Evolutionary conservation across 73 alveolate species (phyloP).

Genomic region (Tetrahymena borealis): DNA sequence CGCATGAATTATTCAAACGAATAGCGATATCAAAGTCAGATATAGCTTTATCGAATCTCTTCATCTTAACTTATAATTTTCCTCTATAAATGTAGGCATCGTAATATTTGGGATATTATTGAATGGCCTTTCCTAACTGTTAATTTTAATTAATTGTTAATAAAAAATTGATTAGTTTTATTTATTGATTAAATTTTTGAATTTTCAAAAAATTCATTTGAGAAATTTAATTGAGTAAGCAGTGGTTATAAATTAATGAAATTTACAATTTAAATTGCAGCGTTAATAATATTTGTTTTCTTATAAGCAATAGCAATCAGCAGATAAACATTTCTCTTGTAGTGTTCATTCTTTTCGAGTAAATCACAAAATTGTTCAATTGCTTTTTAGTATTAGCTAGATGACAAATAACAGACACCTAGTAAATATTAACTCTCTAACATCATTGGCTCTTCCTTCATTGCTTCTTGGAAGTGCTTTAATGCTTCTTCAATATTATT

Average conservation of each 20-base stretch:
- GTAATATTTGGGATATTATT: conserved; percentile 47
- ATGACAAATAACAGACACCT: not conserved
- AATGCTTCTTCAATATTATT: not conserved
- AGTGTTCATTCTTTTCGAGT: not conserved
- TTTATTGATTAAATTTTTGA: conserved; percentile 17
- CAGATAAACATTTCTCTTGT: conserved; percentile 32
- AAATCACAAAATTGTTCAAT: not conserved
- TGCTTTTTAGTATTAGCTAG: not conserved
- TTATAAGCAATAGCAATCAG: conserved; percentile 39
- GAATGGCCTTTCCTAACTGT: conserved; percentile 40
- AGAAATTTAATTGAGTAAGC: not conserved
- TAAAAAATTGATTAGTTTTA: not conserved
- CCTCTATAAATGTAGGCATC: conserved; percentile 74
- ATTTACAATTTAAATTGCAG: conserved; percentile 19
- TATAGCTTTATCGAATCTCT: conserved; percentile 42
- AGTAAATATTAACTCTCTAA: not conserved
- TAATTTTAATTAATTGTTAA: not conserved
- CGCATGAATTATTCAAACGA: not conserved
- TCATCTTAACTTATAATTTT: conserved; percentile 26
- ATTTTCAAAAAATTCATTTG: not conserved
- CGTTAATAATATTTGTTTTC: conserved; percentile 6
- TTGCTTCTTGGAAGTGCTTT: not conserved
- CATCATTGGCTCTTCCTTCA: not conserved
- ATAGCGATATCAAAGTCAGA: conserved; percentile 39
- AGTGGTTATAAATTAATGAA: not conserved